Base-by-base conservation (phyloP, 441 rosid genomes). In the Pelargonium cotyledonis region DNA sequence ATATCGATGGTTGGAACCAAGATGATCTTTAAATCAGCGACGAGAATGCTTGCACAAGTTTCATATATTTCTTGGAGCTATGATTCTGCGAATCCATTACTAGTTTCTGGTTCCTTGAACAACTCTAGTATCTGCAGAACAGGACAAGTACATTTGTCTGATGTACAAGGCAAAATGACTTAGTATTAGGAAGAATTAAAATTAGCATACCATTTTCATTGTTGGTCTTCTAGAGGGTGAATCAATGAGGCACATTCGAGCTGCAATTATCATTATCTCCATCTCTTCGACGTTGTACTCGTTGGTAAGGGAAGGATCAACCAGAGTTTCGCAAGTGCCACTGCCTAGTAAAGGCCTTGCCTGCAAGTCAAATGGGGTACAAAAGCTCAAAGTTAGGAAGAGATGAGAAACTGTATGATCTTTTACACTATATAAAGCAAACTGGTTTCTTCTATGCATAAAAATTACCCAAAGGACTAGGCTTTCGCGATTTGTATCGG, bases 161-260 rank as follows among this genome's bases (percentile, higher is more conserved):
- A 53, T n/a, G 18, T 44, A 26, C 0, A 55, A 55, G 43, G 21
- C 21, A 44, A 6, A 29, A 11, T 9, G 9, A 64, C 16, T 12
- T 31, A 15, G 15, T 12, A 53, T 12, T 16, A 2, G 2, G 16
- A 44, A 63, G n/a, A n/a, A 44, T 41, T 9, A 40, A 43, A 70
- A 69, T 41, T 47, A 49, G 43, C 0, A 60, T 16, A 80, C 85
- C 63, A n/a, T 76, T 76, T 78, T 70, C 83, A 76, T 74, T 6
- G 77, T 77, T 63, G 83, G 83, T 71, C 85, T 73, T 65, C 70
- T 73, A 43, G 85, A 76, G 70, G 82, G 68, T 0, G 79, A 78
- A 61, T 78, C 76, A 65, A 70, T 8, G 41, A 78, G 80, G 73
- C 85, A 80, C n/a, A 82, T 77, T 23, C 82, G 67, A 5, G 82